Evolutionary conservation across 768 basidiomycete species (phyloP), one percentile per base, ranked within the genome.

Genomic region (Boletellus ananiceps): DNA sequence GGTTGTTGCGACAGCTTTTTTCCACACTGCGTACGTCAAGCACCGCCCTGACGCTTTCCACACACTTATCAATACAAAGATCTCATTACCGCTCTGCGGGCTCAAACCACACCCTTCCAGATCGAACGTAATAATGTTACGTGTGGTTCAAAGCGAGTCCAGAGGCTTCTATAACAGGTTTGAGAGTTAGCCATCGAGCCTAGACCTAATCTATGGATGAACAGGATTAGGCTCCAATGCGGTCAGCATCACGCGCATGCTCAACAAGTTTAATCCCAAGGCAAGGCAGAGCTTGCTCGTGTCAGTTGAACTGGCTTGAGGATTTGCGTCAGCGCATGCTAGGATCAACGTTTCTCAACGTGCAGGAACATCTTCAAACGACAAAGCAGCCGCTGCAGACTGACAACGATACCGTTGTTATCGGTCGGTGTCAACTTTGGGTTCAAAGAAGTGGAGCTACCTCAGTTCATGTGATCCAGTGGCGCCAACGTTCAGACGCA

Each of bases 91-190:
- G 51, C 47, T 47, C 51, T 47, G 29, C 23, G 57, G 47, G 33
- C 44, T 51, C 49, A 51, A 43, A 4, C 52, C 36, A n/a, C 50
- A 36, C 15, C 33, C 33, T 37, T 59, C 40, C 5, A 39, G 33
- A 40, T 43, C 49, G 15, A 51, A 57, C 60, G 47, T 56, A 51
- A 59, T 47, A 2, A 46, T 41, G 18, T 51, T 49, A 59, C 47
- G 54, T 54, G 46, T 46, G 27, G 38, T 4, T 25, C 23, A 19
- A 36, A 14, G 41, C 27, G 12, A 50, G 43, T 18, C 50, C 25
- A 39, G 50, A 50, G 8, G 46, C 46, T 46, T 52, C 56, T 46
- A 50, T 47, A 23, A 47, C 37, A 41, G 44, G 51, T 42, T 46
- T 31, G 35, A 48, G 40, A 23, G 36, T 11, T 29, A 11, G 8